Base-by-base conservation (phyloP, 495 filamentous ascomycete species). In the Cenococcum geophilum region DNA sequence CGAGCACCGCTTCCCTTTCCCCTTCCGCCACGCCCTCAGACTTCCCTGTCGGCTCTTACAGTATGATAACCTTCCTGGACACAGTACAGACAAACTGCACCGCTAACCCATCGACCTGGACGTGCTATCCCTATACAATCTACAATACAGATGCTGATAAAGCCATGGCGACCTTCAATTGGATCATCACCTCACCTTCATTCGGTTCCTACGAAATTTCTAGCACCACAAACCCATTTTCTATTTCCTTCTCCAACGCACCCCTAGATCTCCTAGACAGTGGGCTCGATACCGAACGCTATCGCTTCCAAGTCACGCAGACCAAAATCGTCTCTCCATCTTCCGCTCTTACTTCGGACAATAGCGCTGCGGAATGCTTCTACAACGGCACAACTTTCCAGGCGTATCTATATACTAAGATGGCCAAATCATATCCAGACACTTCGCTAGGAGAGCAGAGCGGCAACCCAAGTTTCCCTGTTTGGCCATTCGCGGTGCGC, bases 11-110 rank as follows among this genome's bases (percentile, higher is more conserved):
- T 14, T 47, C 61, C 10, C 32, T 51, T 32, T 62, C 67, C 12
- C 52, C 67, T 6, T 36, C 57, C n/a, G 45, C 64, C 10, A 42
- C 42, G 2, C 62, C 62, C 25, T 62, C 68, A 32, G 45, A 64
- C 42, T 85, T 85, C 64, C 83, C 83, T 1, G 67, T 75, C 0
- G 83, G 83, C 25, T 76, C 77, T 25, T 86, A 80, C 66, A 71
- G 75, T 51, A 71, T 85, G 58, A 73, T 74, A 9, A 82, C 80
- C n/a, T 79, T 75, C 63, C 78, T 85, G n/a, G 63, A 75, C 36
- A 79, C 66, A 21, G 65, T 77, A 2, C 68, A 70, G 14, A 75
- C 80, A 21, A 73, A 76, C 68, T 86, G 83, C 71, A 79, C 76
- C 10, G 73, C 74, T 27, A 76, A 77, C 53, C 57, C 80, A 0